These are phyloP conservation scores for Emericellopsis cladophorae DNA, from an alignment of 2,329 filamentous ascomycete species.

Conservation along the genomic window DNA sequence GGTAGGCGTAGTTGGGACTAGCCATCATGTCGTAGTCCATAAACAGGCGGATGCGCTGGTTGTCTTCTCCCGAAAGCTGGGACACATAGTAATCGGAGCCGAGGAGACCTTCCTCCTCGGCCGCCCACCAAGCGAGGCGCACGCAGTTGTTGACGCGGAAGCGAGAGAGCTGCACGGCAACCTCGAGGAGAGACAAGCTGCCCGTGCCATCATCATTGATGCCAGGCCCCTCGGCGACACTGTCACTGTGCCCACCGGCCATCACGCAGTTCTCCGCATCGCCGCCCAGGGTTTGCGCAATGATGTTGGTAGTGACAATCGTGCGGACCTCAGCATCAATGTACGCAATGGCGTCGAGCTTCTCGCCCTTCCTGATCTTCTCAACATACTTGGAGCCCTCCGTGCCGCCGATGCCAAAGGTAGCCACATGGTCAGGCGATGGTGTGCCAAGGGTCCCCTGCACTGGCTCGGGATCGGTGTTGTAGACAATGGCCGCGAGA, in stretches of 20 bases:
- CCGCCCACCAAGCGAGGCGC: conserved; percentile 56
- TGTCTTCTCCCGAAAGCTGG: conserved; percentile 42
- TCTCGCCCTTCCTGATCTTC: conserved; percentile 36
- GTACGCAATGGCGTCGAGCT: conserved; percentile 42
- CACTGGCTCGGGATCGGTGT: conserved; percentile 50
- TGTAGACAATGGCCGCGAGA: conserved; percentile 60
- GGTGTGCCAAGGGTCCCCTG: conserved; percentile 58
- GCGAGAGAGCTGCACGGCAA: conserved; percentile 44
- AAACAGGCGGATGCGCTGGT: conserved; percentile 49
- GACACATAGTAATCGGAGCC: conserved; percentile 50
- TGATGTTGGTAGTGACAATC: conserved; percentile 44
- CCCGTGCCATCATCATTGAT: conserved; percentile 73
- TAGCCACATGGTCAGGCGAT: conserved; percentile 47
- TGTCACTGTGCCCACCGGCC: conserved; percentile 53
- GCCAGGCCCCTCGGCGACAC: conserved; percentile 50
- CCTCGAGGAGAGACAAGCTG: conserved; percentile 46
- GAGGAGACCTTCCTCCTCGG: conserved; percentile 53
- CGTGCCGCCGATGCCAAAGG: conserved; percentile 50
- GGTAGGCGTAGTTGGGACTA: conserved; percentile 53
- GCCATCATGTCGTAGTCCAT: conserved; percentile 63
- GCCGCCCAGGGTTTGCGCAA: conserved; percentile 47
- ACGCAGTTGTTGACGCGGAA: conserved; percentile 53
- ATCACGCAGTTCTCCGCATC: conserved; percentile 53
- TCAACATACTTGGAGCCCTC: conserved; percentile 44
- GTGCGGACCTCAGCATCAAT: conserved; percentile 43